Conservation (phyloP, 179 eudicot species). For the Spergularia azorica region DNA sequence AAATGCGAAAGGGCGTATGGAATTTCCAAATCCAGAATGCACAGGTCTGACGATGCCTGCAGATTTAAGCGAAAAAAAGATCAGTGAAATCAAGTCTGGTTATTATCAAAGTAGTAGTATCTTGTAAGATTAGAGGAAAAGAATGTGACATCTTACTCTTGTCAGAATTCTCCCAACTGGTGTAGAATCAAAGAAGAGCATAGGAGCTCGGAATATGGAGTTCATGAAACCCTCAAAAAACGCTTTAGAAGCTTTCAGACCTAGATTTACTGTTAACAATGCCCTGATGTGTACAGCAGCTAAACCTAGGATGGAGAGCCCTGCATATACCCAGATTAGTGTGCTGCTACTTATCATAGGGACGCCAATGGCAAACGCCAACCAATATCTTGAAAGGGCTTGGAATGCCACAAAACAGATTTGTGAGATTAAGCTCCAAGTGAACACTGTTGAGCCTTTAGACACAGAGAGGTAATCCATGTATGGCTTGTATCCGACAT, state of each 20-base stretch:
- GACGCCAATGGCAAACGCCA: conserved; percentile 20
- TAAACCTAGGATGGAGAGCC: conserved; percentile 22
- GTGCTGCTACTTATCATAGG: conserved; percentile 14
- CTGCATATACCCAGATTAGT: conserved; percentile 26
- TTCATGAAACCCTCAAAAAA: conserved; percentile 42
- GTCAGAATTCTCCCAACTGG: conserved; percentile 61
- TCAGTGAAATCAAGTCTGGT: neutral
- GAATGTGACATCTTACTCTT: conserved; percentile 37
- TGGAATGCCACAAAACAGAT: conserved; percentile 23
- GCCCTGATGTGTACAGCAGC: conserved; percentile 20
- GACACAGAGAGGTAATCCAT: conserved; percentile 24
- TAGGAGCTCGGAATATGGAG: conserved; percentile 62
- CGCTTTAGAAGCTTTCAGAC: conserved; percentile 22
- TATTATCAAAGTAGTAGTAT: too few species aligned
- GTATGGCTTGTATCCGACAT: conserved; percentile 25
- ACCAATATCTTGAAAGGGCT: conserved; percentile 27
- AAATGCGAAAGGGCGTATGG: conserved; percentile 28
- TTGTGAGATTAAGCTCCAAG: conserved; percentile 26
- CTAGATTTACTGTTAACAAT: conserved; percentile 11
- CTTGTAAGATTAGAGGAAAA: neutral
- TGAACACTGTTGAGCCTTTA: neutral
- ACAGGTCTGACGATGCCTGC: conserved; percentile 29
- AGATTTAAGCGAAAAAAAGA: neutral
- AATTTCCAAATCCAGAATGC: conserved; percentile 22
- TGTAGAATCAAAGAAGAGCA: conserved; percentile 62